Evolutionary conservation across 2,329 filamentous ascomycete genomes (phyloP), one percentile per base, ranked within the genome.

Genomic region (Beauveria asiatica): DNA sequence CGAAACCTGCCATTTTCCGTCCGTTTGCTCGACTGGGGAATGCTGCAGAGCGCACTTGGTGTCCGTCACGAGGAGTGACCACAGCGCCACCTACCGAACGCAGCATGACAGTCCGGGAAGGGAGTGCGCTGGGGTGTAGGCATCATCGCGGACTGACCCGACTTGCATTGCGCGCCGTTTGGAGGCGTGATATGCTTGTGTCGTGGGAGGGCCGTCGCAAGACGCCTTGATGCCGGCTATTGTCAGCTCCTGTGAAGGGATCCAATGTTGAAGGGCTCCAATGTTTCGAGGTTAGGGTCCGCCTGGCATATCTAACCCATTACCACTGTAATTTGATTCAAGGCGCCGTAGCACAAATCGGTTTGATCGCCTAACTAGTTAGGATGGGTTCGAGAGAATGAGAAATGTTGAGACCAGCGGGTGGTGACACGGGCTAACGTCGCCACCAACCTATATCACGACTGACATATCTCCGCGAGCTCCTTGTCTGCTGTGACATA

Each of bases 41-140:
- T 25, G 41, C 42, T 56, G 27, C 53, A 56, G 42, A 33, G 42
- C 53, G 53, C 42, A 56, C 53, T 13, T 46, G 37, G 27, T n/a
- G 42, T 56, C 53, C 19, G 53, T 56, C 53, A 56, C 42, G 53
- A 56, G 53, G 53, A 56, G 25, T 10, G 42, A 46, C 25, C 19
- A 56, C 42, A 33, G 27, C 53, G 53, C 53, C 53, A 56, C 53
- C 41, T 33, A 27, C 51, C 21, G 33, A 46, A 55, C 33, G 17
- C 42, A 21, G 37, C 37, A 25, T 53, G 37, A 53, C 37, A 53
- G 8, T 53, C 7, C 13, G 19, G 48, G 19, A 33, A 50, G 48
- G 17, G 48, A 50, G 25, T 50, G 51, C 23, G 37, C 37, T 16
- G n/a, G 33, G 37, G 9, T 41, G 33, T 27, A 25, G 25, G 25